Conservation (phyloP, 2,329 filamentous ascomycete species). For the Corynespora cassiicola region DNA sequence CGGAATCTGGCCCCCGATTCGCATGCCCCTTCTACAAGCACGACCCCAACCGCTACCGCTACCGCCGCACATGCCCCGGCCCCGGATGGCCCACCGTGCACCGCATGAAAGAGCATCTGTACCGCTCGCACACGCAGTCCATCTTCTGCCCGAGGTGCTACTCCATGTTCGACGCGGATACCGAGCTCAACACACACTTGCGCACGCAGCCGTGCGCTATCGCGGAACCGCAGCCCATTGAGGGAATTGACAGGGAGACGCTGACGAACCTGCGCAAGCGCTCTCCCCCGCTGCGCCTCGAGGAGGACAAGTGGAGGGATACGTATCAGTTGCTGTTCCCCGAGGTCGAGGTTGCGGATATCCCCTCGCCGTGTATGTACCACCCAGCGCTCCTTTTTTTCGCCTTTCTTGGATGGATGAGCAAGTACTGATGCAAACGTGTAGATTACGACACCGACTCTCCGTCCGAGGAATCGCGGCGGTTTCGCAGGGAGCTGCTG, state of each 20-base stretch:
- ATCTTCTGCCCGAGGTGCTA: constrained; percentile 49
- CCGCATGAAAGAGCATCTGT: constrained; percentile 52
- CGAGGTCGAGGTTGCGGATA: constrained; percentile 26
- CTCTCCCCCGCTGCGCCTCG: constrained; percentile 34
- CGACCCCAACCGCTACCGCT: constrained; percentile 44
- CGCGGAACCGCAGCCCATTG: constrained; percentile 30
- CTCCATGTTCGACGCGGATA: constrained; percentile 40
- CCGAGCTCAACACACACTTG: constrained; percentile 40
- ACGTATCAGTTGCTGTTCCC: constrained; percentile 49
- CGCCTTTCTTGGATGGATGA: neutral
- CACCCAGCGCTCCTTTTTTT: constrained; percentile 9
- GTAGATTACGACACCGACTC: constrained; percentile 44
- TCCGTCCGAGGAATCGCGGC: constrained; percentile 28
- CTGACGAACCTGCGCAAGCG: constrained; percentile 44
- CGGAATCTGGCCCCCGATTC: constrained; percentile 32
- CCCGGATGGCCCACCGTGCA: constrained; percentile 49
- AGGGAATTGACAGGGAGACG: constrained; percentile 48
- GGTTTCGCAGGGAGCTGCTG: constrained; percentile 44
- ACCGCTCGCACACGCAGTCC: constrained; percentile 46
- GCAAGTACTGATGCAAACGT: constrained; percentile 1
- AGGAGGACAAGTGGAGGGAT: constrained; percentile 48
- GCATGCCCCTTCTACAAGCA: constrained; percentile 53
- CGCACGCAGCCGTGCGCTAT: constrained; percentile 31
- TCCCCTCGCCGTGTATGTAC: constrained; percentile 48
- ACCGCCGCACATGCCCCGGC: constrained; percentile 44